Evolutionary conservation across 805 yeast genomes (phyloP).

Genomic region (Ogataea saltuana): DNA sequence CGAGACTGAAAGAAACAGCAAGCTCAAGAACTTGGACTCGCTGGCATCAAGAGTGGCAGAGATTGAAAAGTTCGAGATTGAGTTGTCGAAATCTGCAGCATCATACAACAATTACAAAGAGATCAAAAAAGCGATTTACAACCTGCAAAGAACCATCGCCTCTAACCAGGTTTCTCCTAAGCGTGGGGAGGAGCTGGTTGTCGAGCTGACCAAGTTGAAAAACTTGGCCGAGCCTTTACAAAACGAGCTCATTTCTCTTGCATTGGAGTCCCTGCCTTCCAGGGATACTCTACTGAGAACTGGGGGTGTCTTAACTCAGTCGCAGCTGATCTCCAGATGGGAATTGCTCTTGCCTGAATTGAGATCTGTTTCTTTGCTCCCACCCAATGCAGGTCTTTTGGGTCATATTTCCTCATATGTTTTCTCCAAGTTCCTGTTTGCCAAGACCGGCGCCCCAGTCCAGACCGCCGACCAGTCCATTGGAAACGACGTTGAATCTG

Average conservation of each 20-base stretch:
- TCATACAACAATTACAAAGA: constrained; percentile 39
- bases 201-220: constrained; percentile 39
- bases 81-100: constrained; percentile 45
- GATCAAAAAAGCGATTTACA: constrained; percentile 46
- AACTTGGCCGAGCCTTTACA: constrained; percentile 40
- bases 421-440: constrained; percentile 72
- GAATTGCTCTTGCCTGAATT: constrained; percentile 78
- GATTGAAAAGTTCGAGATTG: constrained; percentile 54
- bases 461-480: constrained; percentile 32
- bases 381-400: constrained; percentile 93
- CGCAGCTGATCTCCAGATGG: constrained; percentile 82
- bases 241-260: constrained; percentile 38
- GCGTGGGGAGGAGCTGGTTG: constrained; percentile 50
- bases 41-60: constrained; percentile 54
- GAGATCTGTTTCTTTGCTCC: constrained; percentile 83
- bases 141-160: constrained; percentile 41
- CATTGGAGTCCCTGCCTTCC: constrained; percentile 47
- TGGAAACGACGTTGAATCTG: constrained; percentile 85
- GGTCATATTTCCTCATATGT: constrained; percentile 84
- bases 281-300: constrained; percentile 39
- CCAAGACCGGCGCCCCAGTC: constrained; percentile 73
- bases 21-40: constrained; percentile 66
- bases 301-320: constrained; percentile 68
- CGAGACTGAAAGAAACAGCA: constrained; percentile 75
- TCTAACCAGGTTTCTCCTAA: constrained; percentile 40